Base-by-base conservation (phyloP, 75 land plant genomes). In the Cunninghamia lanceolata region DNA sequence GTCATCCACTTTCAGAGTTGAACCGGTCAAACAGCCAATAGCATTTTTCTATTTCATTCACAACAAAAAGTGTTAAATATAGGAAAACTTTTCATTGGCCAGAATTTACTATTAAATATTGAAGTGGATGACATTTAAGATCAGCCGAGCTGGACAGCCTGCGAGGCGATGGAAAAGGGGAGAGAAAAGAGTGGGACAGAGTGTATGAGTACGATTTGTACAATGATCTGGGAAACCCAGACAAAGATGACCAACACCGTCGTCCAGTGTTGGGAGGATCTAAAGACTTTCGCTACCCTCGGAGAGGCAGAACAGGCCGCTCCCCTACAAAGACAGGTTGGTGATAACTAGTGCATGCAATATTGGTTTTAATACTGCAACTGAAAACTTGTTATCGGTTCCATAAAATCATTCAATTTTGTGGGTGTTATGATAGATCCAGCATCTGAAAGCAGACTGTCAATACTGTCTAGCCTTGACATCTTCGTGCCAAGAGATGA, bases 401-500 rank as follows among this genome's bases (percentile, higher is more conserved):
- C 42, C 2, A 40, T 40, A 40, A 40, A 40, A 40, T 1, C 42
- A 40, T 0, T 40, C 42, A 82, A 32, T 38, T 17, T 17, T 40
- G n/a, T 84, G 71, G 76, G 25, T 2, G 38, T 82, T 10, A 14
- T 39, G 59, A 38, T 91, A 95, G 97, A 94, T 89, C 92, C 94
- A 1, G 89, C 88, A 3, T 75, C 86, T 36, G 97, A 95, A 87
- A 93, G 93, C 88, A 87, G 93, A 76, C 14, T 93, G 86, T 71
- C 86, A 21, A 75, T 88, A 15, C 39, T 73, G 0, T 17, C 36
- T 71, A 85, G 87, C 76, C 77, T 93, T 9, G 66, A 89, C 85
- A 85, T 94, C 74, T 97, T 95, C 84, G 91, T 95, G 7, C 99
- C 99, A 4, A 89, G 95, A 36, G 99, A 97, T 75, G 99, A 97